Conservation (phyloP, 768 basidiomycete genomes). For the Cystobasidium ongulense region DNA sequence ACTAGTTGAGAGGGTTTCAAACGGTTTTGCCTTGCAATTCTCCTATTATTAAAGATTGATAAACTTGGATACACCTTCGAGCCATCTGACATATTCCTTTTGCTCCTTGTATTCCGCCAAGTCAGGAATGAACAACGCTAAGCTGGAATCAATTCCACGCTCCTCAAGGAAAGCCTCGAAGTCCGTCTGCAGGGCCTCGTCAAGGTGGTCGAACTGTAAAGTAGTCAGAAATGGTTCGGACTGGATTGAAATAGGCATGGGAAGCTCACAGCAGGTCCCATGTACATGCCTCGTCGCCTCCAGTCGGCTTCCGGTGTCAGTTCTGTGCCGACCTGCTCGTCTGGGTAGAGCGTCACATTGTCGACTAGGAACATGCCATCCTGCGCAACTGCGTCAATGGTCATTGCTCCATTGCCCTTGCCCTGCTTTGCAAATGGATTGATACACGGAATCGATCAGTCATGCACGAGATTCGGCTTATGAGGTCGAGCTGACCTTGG, state of each 20-base stretch:
- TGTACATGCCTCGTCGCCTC: slow-evolving; percentile 82
- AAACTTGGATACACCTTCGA: slow-evolving; percentile 71
- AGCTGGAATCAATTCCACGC: slow-evolving; percentile 71
- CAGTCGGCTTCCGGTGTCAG: slow-evolving; percentile 84
- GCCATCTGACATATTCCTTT: slow-evolving; percentile 90
- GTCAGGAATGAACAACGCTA: slow-evolving; percentile 77
- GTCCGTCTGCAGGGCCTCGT: slow-evolving; percentile 75
- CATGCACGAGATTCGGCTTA: slow-evolving; percentile 41
- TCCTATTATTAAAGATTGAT: slow-evolving; percentile 51
- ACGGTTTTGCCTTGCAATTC: background rate
- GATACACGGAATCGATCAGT: slow-evolving; percentile 39
- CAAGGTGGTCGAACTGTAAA: slow-evolving; percentile 75
- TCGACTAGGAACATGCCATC: slow-evolving; percentile 76
- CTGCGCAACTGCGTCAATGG: slow-evolving; percentile 67
- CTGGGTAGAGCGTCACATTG: slow-evolving; percentile 76
- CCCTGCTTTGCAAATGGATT: background rate
- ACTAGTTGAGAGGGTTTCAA: no score
- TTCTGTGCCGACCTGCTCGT: slow-evolving; percentile 62
- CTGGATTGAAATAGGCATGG: background rate
- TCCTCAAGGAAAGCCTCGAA: slow-evolving; percentile 84
- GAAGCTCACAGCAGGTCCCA: slow-evolving; percentile 68
- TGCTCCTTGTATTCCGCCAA: slow-evolving; percentile 88
- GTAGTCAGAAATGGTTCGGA: background rate
- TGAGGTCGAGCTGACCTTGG: slow-evolving; percentile 52
- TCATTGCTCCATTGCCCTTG: slow-evolving; percentile 56